Conservation (phyloP, 192 early-diverging fungal genomes). For the Backusella mclennaniae region DNA sequence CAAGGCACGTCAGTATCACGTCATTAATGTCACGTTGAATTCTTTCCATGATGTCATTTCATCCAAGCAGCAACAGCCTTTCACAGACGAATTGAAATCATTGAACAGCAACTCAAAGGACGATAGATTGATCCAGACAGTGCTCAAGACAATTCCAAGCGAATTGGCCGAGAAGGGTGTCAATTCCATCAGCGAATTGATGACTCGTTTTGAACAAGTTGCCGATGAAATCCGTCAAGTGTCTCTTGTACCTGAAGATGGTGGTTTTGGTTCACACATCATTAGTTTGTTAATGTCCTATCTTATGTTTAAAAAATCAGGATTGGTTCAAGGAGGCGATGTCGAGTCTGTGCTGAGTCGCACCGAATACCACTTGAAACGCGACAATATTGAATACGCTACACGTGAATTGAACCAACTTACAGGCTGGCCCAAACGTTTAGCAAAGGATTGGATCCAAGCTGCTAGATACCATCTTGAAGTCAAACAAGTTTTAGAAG, state of each 20-base stretch:
- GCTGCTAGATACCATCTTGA: conserved; percentile 77
- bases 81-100: conserved; percentile 65
- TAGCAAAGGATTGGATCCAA: conserved; percentile 85
- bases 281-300: conserved; percentile 66
- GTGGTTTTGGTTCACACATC: conserved; percentile 76
- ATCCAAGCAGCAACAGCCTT: conserved; percentile 49
- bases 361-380: conserved; percentile 63
- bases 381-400: conserved; percentile 77
- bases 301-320: conserved; percentile 79
- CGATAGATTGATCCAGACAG: conserved; percentile 45
- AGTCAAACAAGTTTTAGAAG: conserved; percentile 80
- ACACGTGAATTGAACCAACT: conserved; percentile 89
- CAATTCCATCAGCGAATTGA: conserved; percentile 58
- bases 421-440: conserved; percentile 79
- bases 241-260: conserved; percentile 83
- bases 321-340: conserved; percentile 76
- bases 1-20: conserved; percentile 55
- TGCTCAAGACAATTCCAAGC: conserved; percentile 57
- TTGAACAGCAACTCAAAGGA: conserved; percentile 41
- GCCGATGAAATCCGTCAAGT: conserved; percentile 65
- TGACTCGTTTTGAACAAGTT: conserved; percentile 65
- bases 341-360: conserved; percentile 81
- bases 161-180: conserved; percentile 57
- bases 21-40: conserved; percentile 58
- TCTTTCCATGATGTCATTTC: conserved; percentile 55